phyloP scores from a whole-genome alignment of 2,329 filamentous ascomycete species.

The Cryoendolithus antarcticus region DNA sequence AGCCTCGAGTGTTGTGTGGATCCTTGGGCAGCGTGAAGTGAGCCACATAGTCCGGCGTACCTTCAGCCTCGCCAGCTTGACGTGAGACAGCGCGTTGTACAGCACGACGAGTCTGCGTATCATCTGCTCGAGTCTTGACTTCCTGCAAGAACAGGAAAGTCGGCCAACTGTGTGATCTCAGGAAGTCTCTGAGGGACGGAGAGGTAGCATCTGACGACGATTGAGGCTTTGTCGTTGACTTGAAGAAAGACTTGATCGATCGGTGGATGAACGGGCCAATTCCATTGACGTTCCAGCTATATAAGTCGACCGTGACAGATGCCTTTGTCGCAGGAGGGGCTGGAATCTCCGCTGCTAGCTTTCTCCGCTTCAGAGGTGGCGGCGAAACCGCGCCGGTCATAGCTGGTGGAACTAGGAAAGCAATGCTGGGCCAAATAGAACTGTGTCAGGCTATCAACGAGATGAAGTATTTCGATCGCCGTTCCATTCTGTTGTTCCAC shows the following conservation, averaged over 20 bases:
- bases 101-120: constrained; percentile 27
- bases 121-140: constrained; percentile 34
- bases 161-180: constrained; percentile 34
- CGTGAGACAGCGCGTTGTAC: constrained; percentile 27
- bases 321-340: neutral
- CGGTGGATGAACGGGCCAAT: constrained; percentile 31
- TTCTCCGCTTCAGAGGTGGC: constrained; percentile 19
- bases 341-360: neutral
- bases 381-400: constrained; percentile 13
- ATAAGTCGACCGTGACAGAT: neutral
- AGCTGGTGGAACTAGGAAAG: too few species aligned
- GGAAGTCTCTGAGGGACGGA: constrained; percentile 29
- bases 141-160: constrained; percentile 37
- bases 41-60: constrained; percentile 29
- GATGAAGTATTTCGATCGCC: too few species aligned
- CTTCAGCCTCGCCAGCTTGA: constrained; percentile 5
- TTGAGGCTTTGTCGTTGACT: constrained; percentile 3
- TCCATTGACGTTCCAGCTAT: constrained; percentile 40
- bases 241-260: constrained; percentile 30
- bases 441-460: too few species aligned
- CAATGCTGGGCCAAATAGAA: too few species aligned
- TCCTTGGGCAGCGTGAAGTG: constrained; percentile 38
- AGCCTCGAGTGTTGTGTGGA: constrained; percentile 37
- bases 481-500: too few species aligned
- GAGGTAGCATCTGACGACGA: constrained; percentile 2